Conservation (phyloP, 2,329 filamentous ascomycete genomes). For the Periconia digitata region DNA sequence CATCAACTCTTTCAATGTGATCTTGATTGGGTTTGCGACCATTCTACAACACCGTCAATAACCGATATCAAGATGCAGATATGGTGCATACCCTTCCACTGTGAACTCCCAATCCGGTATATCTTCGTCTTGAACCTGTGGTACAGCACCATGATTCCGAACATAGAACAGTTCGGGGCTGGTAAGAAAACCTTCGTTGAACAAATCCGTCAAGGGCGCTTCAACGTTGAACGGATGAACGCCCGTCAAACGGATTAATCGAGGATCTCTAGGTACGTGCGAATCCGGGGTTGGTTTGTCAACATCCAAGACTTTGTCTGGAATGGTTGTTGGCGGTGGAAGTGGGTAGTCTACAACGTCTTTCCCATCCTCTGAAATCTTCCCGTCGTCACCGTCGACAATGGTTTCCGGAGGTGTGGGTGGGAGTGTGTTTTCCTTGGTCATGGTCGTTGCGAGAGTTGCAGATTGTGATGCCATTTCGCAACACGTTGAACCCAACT, state of each 20-base stretch:
- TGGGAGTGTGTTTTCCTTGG: slow-evolving; percentile 18
- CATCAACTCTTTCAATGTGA: slow-evolving; percentile 73
- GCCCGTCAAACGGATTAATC: slow-evolving; percentile 83
- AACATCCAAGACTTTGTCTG: slow-evolving; percentile 67
- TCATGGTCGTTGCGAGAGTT: neutral
- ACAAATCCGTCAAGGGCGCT: slow-evolving; percentile 76
- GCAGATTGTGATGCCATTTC: slow-evolving; percentile 9
- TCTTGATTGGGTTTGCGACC: slow-evolving; percentile 72
- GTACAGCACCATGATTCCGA: slow-evolving; percentile 84
- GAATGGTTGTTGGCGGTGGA: slow-evolving; percentile 63
- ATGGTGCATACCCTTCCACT: slow-evolving; percentile 64
- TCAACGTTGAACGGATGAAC: slow-evolving; percentile 92
- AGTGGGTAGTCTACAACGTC: slow-evolving; percentile 57
- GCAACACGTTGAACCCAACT: neutral
- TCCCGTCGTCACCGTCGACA: slow-evolving; percentile 30
- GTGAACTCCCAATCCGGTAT: slow-evolving; percentile 79
- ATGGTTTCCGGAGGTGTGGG: slow-evolving; percentile 41
- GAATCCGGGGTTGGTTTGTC: slow-evolving; percentile 82
- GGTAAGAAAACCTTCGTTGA: slow-evolving; percentile 80
- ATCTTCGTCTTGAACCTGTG: slow-evolving; percentile 70
- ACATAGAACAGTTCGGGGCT: slow-evolving; percentile 89
- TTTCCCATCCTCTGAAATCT: slow-evolving; percentile 11
- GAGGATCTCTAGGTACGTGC: slow-evolving; percentile 77
- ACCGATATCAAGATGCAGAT: neutral
- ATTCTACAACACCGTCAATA: slow-evolving; percentile 48